Evolutionary conservation across 208 protist species (phyloP).

Genomic region (Trypanosoma melophagium): DNA sequence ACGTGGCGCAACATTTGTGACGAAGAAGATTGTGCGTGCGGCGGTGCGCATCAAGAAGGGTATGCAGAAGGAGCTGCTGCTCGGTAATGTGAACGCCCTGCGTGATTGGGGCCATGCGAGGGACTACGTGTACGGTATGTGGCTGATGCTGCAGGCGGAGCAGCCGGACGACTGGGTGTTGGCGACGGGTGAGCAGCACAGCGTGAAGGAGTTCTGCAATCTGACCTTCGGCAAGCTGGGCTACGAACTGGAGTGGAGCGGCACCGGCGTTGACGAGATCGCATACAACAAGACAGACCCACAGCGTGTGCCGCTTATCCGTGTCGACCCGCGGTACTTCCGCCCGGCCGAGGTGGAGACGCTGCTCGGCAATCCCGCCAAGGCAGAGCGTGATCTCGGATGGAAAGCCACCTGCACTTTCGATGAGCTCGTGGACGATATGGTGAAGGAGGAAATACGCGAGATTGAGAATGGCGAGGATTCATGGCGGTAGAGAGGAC

Average conservation of each 20-base stretch:
- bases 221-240: slow-evolving; percentile 62
- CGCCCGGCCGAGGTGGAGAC: slow-evolving; percentile 95
- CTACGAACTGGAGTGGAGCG: slow-evolving; percentile 75
- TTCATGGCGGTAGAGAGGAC: slow-evolving; percentile 12
- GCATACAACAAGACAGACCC: slow-evolving; percentile 47
- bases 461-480: slow-evolving; percentile 32
- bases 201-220: slow-evolving; percentile 88
- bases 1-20: slow-evolving; percentile 94
- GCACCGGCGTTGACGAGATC: slow-evolving; percentile 86
- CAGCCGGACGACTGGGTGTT: slow-evolving; percentile 91
- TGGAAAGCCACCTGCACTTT: slow-evolving; percentile 60
- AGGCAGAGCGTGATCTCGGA: slow-evolving; percentile 83
- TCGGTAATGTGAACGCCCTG: slow-evolving; percentile 93
- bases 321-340: slow-evolving; percentile 88
- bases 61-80: slow-evolving; percentile 63
- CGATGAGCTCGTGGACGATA: slow-evolving; percentile 51
- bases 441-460: slow-evolving; percentile 37
- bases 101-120: slow-evolving; percentile 95
- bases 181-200: slow-evolving; percentile 91
- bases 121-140: slow-evolving; percentile 95
- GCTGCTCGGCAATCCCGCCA: slow-evolving; percentile 90
- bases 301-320: slow-evolving; percentile 37
- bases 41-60: slow-evolving; percentile 90
- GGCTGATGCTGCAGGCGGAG: slow-evolving; percentile 94
- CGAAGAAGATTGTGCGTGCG: slow-evolving; percentile 93